These are phyloP conservation scores for Zarea fungicola DNA, from an alignment of 2,329 filamentous ascomycete genomes.

Conservation along the genomic window DNA sequence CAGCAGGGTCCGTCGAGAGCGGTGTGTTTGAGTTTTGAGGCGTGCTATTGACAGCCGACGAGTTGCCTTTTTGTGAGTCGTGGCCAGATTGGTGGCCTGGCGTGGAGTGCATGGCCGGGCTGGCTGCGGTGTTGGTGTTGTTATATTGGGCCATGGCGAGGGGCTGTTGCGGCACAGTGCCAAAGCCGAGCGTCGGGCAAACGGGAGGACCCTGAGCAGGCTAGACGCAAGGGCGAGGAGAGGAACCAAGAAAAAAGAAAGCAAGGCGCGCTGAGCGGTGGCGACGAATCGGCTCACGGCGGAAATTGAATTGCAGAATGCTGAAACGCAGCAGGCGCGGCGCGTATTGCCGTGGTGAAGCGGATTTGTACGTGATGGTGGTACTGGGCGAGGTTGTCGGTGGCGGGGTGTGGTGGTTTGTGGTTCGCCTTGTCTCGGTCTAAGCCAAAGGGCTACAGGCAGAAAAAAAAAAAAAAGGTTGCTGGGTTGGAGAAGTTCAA, in stretches of 20 bases:
- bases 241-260: neutral
- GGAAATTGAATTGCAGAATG: neutral
- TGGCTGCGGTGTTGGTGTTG: constrained; percentile 3
- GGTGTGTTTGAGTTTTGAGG: constrained; percentile 17
- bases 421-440: constrained; percentile 15
- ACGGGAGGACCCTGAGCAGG: neutral
- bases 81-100: constrained; percentile 6
- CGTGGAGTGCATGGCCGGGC: constrained; percentile 2
- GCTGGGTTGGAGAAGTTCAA: neutral
- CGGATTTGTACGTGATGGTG: constrained; percentile 6
- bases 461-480: constrained; percentile 1
- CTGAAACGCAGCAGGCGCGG: constrained; percentile 3
- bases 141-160: constrained; percentile 12
- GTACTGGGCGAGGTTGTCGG: neutral
- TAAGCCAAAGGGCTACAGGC: too few species aligned
- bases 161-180: too few species aligned
- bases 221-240: neutral
- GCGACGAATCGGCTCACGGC: neutral
- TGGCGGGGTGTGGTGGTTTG: constrained; percentile 2
- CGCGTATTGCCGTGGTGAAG: constrained; percentile 10
- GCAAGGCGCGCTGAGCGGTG: neutral
- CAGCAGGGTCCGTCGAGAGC: constrained; percentile 17
- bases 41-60: neutral
- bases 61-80: constrained; percentile 4
- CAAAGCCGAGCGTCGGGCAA: neutral